Evolutionary conservation across 805 yeast species (phyloP).

Genomic region (Pachysolen tannophilus): DNA sequence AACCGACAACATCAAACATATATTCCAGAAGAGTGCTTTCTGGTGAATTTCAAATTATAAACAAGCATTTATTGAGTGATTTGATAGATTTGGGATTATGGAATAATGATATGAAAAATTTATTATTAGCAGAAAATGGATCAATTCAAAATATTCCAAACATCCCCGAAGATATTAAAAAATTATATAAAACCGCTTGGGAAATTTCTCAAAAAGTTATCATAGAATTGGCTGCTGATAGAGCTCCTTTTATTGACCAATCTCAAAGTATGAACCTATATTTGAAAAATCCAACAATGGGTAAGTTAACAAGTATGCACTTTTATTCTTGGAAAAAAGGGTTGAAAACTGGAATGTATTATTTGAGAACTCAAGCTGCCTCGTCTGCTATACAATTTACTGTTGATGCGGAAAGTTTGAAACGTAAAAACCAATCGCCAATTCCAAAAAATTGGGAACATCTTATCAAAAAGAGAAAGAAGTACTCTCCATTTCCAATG

Average conservation of each 20-base stretch:
- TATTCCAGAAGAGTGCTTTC: slow-evolving; percentile 56
- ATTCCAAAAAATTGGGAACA: background rate
- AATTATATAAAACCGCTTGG: slow-evolving; percentile 54
- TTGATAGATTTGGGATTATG: slow-evolving; percentile 51
- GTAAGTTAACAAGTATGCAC: slow-evolving; percentile 96
- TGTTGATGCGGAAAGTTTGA: slow-evolving; percentile 35
- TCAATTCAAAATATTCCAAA: slow-evolving; percentile 48
- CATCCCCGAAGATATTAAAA: slow-evolving; percentile 47
- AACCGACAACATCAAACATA: slow-evolving; percentile 55
- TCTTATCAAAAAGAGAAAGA: background rate
- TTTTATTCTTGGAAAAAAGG: slow-evolving; percentile 99
- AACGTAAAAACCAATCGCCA: background rate
- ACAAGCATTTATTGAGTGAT: slow-evolving; percentile 50
- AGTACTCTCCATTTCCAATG: background rate
- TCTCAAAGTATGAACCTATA: slow-evolving; percentile 92
- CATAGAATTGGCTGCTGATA: slow-evolving; percentile 62
- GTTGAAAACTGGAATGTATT: slow-evolving; percentile 98
- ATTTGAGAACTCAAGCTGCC: slow-evolving; percentile 96
- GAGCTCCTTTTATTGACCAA: slow-evolving; percentile 81
- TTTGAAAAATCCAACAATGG: slow-evolving; percentile 91
- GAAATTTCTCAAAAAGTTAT: slow-evolving; percentile 51
- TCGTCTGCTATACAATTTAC: slow-evolving; percentile 96
- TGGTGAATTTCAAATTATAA: slow-evolving; percentile 58
- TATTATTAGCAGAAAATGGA: slow-evolving; percentile 48
- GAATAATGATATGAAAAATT: slow-evolving; percentile 50